These are phyloP conservation scores for Mycena filopes DNA, from an alignment of 768 basidiomycete species.

Conservation along the genomic window DNA sequence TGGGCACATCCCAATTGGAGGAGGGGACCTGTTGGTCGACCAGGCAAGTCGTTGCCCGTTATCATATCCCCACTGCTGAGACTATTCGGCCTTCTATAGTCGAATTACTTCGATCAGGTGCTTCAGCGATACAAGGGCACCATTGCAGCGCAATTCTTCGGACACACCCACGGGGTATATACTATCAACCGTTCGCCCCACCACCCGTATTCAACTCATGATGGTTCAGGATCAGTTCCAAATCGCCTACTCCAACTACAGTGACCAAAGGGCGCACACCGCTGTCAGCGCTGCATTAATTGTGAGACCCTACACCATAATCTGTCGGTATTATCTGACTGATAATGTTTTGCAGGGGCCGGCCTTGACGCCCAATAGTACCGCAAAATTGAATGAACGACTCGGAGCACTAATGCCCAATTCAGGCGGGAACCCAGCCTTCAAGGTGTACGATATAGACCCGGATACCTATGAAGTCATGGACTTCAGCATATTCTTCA, in stretches of 20 bases:
- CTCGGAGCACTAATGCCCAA: neutral
- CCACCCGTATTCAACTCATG: neutral
- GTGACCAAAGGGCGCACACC: conserved; percentile 41
- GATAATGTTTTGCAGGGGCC: conserved; percentile 30
- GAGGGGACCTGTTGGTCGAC: conserved; percentile 36
- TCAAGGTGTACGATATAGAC: conserved; percentile 54
- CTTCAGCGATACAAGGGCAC: conserved; percentile 52
- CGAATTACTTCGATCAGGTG: conserved; percentile 54
- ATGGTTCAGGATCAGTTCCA: conserved; percentile 48
- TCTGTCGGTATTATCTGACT: neutral
- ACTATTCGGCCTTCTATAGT: conserved; percentile 21
- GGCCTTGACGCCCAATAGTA: conserved; percentile 53
- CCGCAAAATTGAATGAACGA: neutral
- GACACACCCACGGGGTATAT: conserved; percentile 48
- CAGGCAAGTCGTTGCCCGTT: conserved; percentile 14
- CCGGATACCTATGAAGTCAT: conserved; percentile 54
- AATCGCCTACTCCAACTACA: conserved; percentile 51
- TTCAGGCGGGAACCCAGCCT: conserved; percentile 51
- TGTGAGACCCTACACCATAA: neutral
- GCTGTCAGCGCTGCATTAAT: conserved; percentile 46
- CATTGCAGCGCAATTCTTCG: conserved; percentile 54
- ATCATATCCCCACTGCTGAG: neutral
- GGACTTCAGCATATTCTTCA: conserved; percentile 46
- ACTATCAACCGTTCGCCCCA: too few species aligned
- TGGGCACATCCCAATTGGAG: conserved; percentile 47